Conservation (phyloP, 108 stramenopile species). For the Chaetoceros muelleri region DNA sequence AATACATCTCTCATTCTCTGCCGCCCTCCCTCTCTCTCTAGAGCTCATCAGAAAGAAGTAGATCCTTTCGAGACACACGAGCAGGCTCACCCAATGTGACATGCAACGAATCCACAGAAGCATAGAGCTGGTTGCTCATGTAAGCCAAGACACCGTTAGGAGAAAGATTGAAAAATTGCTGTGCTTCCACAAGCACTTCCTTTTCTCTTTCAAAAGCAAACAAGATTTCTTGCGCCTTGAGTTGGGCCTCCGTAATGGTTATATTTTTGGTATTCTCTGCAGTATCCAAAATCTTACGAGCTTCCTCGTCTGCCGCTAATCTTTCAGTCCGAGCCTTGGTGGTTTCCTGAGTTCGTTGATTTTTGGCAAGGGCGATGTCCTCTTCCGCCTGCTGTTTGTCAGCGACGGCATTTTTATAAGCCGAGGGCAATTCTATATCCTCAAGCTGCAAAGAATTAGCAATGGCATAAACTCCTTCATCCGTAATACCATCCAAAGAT, state of each 20-base stretch:
- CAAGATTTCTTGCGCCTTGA: conserved; percentile 29
- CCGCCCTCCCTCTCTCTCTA: too few species aligned
- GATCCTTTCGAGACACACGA: conserved; percentile 18
- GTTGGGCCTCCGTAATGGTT: conserved; percentile 24
- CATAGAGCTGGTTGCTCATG: conserved; percentile 16
- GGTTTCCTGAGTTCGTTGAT: conserved; percentile 28
- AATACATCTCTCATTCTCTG: too few species aligned
- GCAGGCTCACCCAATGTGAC: conserved; percentile 33
- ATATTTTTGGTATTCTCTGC: conserved; percentile 33
- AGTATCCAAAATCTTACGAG: conserved; percentile 26
- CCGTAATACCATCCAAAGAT: neutral
- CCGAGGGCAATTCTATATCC: conserved; percentile 22
- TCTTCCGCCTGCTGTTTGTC: conserved; percentile 40
- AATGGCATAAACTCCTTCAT: conserved; percentile 21
- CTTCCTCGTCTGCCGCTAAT: conserved; percentile 25
- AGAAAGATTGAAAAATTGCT: conserved; percentile 23
- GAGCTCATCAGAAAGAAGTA: neutral
- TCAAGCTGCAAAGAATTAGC: conserved; percentile 30
- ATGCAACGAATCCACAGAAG: conserved; percentile 12
- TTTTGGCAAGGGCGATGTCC: conserved; percentile 31
- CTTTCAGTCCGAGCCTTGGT: conserved; percentile 35
- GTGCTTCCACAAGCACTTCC: conserved; percentile 19
- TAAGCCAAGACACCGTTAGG: conserved; percentile 37
- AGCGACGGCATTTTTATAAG: conserved; percentile 24
- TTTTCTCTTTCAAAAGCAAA: conserved; percentile 37